Conservation (phyloP, 192 early-diverging fungal species). For the Linnemannia hyalina region DNA sequence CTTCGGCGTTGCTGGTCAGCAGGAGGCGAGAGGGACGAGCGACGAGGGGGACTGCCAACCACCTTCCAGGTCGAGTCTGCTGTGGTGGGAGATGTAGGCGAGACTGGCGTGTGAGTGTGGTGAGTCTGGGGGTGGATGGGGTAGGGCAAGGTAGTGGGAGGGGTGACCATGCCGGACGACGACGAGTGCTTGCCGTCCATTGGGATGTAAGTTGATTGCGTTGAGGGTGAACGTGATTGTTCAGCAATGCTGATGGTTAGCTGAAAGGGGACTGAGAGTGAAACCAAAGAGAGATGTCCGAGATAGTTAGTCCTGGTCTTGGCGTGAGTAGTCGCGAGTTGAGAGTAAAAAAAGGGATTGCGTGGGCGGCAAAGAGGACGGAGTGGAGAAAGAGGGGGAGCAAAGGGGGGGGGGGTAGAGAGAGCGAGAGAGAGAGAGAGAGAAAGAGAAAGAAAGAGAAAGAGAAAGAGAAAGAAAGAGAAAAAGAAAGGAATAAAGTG, state of each 20-base stretch:
- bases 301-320: not conserved
- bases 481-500: not conserved
- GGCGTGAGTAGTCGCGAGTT: not conserved
- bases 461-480: not conserved
- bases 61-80: constrained; percentile 64
- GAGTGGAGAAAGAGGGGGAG: not conserved
- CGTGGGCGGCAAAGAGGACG: not conserved
- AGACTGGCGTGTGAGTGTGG: not conserved
- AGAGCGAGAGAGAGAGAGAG: not conserved
- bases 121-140: constrained; percentile 18
- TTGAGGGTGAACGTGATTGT: too few species aligned
- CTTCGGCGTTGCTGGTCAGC: not conserved
- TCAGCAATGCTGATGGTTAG: too few species aligned
- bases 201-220: not conserved
- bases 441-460: constrained; percentile 10
- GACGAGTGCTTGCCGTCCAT: constrained; percentile 11
- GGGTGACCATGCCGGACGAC: constrained; percentile 33
- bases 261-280: not conserved
- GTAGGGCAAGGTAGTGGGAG: constrained; percentile 12
- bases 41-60: constrained; percentile 70
- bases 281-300: too few species aligned
- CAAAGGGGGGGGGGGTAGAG: not conserved
- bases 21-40: constrained; percentile 59
- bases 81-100: constrained; percentile 4
- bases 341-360: not conserved